Conservation (phyloP, 2,329 filamentous ascomycete genomes). For the Fusarium aywerte region DNA sequence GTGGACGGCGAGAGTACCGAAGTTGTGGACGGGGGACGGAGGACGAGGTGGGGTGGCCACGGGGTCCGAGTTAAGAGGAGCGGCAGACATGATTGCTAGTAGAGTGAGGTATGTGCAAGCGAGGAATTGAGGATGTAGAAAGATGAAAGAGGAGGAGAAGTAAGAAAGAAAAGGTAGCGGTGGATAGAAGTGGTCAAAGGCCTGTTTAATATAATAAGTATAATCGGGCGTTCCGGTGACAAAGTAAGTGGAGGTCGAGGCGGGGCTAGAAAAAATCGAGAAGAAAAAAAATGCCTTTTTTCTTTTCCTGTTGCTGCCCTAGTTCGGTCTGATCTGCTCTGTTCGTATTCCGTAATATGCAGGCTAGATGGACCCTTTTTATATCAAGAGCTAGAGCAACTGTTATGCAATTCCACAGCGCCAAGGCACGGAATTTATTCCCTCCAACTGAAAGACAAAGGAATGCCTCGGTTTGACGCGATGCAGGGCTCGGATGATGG, state of each 20-base stretch:
- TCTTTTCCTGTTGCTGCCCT: slow-evolving; percentile 2
- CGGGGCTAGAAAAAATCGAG: slow-evolving; percentile 27
- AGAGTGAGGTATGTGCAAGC: not conserved
- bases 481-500: slow-evolving; percentile 39
- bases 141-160: not conserved
- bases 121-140: not conserved
- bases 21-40: slow-evolving; percentile 77
- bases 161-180: not conserved
- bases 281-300: slow-evolving; percentile 27
- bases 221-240: slow-evolving; percentile 21
- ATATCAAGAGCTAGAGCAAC: slow-evolving; percentile 39
- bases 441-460: slow-evolving; percentile 1
- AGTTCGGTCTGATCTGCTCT: not conserved
- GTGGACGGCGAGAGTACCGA: slow-evolving; percentile 95
- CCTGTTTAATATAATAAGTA: slow-evolving; percentile 32
- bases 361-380: slow-evolving; percentile 32
- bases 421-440: slow-evolving; percentile 22
- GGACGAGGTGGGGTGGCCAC: slow-evolving; percentile 80
- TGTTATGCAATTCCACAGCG: slow-evolving; percentile 27
- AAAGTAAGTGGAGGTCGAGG: slow-evolving; percentile 31
- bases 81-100: slow-evolving; percentile 36
- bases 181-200: slow-evolving; percentile 19
- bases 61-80: slow-evolving; percentile 55
- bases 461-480: slow-evolving; percentile 40
- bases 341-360: slow-evolving; percentile 15